Evolutionary conservation across 192 early-diverging fungal genomes (phyloP), one percentile per base, ranked within the genome.

Genomic region (Linnemannia elongata): DNA sequence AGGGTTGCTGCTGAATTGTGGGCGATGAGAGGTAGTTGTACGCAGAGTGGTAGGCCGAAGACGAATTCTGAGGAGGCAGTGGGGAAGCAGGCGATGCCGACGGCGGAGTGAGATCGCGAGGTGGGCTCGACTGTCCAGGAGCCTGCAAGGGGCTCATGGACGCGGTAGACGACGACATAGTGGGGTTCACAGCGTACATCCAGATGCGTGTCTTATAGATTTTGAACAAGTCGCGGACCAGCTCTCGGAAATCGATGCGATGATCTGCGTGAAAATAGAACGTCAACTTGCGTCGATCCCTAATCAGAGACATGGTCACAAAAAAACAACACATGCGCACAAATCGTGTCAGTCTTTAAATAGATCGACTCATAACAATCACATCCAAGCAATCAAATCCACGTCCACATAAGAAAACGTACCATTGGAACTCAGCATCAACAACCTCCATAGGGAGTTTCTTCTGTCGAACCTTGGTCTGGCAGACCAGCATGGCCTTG

Each of bases 401-500:
- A 52, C 45, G 38, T 55, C 38, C 72, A 33, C 38, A 38, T n/a
- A 17, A 76, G 33, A 69, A 69, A 5, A 76, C 85, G 1, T 89
- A 96, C 96, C 98, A 99, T 89, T 99, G 98, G 79, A 97, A 99
- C 90, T 99, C 98, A 30, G 98, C 98, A 83, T 98, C 97, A 1
- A 97, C 96, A 36, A 99, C 95, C 77, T 96, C 93, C 98, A 99
- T 99, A 24, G 97, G 95, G 44, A 99, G 91, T 81, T 95, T 96
- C 89, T 95, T 96, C 78, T 97, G 95, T 73, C 94, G 91, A 69
- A 97, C 98, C 88, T 98, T 99, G 49, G 89, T 90, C 80, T 97
- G 97, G 83, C 98, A 99, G 35, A 97, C 92, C 41, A 90, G 89
- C 88, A 96, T 91, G 9, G 98, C 96, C 83, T 95, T 97, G 49